A percentile compares a stretch with the other conserved stretches of the same genome.
Conservation (phyloP, 2,329 filamentous ascomycete species). For the Neofusicoccum laricinum region DNA sequence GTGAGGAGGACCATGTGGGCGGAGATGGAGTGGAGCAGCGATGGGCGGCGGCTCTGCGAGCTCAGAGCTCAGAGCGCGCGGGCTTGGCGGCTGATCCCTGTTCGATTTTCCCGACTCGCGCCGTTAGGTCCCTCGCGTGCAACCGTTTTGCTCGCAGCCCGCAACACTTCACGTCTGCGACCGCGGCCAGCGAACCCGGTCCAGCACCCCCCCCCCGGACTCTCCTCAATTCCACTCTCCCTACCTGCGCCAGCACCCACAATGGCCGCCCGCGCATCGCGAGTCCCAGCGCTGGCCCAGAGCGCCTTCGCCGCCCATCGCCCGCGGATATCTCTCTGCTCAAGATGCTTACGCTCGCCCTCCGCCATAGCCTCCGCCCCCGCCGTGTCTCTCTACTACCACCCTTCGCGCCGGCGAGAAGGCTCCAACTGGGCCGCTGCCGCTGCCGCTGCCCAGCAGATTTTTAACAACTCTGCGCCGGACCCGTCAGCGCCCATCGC, state of each 20-base stretch:
- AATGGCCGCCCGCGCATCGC: slow-evolving; percentile 31
- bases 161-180: slow-evolving; percentile 12
- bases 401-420: slow-evolving; percentile 43
- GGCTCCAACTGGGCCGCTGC: slow-evolving; percentile 75
- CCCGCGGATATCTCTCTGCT: slow-evolving; percentile 26
- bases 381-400: slow-evolving; percentile 27
- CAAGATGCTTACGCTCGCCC: slow-evolving; percentile 26
- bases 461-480: slow-evolving; percentile 63
- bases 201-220: not conserved
- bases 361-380: slow-evolving; percentile 19
- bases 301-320: slow-evolving; percentile 24
- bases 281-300: slow-evolving; percentile 32
- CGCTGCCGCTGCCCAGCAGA: slow-evolving; percentile 63
- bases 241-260: slow-evolving; percentile 2
- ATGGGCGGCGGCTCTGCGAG: slow-evolving; percentile 2
- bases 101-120: slow-evolving; percentile 16
- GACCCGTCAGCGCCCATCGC: slow-evolving; percentile 65
- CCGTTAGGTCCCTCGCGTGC: slow-evolving; percentile 5
- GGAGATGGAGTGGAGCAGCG: slow-evolving; percentile 1
- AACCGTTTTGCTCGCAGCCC: slow-evolving; percentile 12
- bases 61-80: not conserved
- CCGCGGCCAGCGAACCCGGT: slow-evolving; percentile 5
- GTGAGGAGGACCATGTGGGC: slow-evolving; percentile 69
- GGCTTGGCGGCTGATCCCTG: slow-evolving; percentile 13
- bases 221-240: not conserved